Conservation (phyloP, 2,329 filamentous ascomycete species). For the Calonectria hongkongensis region DNA sequence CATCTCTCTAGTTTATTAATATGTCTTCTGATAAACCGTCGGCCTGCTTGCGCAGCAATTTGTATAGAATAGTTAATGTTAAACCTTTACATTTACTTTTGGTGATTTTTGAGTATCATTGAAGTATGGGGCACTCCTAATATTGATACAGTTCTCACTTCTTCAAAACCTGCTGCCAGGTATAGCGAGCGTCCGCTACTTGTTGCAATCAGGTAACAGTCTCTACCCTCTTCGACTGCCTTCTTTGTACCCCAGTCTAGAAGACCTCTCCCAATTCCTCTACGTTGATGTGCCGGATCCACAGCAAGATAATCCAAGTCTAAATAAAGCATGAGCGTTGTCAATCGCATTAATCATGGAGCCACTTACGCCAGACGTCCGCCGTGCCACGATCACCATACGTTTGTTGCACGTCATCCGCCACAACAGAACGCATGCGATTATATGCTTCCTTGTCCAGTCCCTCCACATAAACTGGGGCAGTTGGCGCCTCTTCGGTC, state of each 20-base stretch:
- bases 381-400: conserved; percentile 25
- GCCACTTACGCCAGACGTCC: conserved; percentile 35
- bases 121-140: conserved; percentile 32
- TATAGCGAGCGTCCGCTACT: conserved; percentile 22
- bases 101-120: conserved; percentile 24
- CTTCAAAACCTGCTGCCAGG: conserved; percentile 27
- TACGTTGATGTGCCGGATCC: conserved; percentile 31
- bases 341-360: neutral
- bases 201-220: conserved; percentile 39
- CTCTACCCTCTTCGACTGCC: conserved; percentile 12
- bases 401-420: conserved; percentile 8
- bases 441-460: conserved; percentile 24
- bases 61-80: too few relatives aligned
- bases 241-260: conserved; percentile 28
- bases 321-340: neutral
- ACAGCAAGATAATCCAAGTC: conserved; percentile 37
- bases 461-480: neutral
- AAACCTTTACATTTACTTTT: neutral
- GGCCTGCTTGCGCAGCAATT: too few relatives aligned
- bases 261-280: conserved; percentile 26
- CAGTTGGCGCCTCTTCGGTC: neutral
- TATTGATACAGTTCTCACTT: conserved; percentile 25
- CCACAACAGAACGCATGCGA: conserved; percentile 11
- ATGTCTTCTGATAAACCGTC: too few relatives aligned
- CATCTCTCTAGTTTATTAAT: neutral